Base-by-base conservation (phyloP, 805 yeast species). In the Monosporozyma siamensis region DNA sequence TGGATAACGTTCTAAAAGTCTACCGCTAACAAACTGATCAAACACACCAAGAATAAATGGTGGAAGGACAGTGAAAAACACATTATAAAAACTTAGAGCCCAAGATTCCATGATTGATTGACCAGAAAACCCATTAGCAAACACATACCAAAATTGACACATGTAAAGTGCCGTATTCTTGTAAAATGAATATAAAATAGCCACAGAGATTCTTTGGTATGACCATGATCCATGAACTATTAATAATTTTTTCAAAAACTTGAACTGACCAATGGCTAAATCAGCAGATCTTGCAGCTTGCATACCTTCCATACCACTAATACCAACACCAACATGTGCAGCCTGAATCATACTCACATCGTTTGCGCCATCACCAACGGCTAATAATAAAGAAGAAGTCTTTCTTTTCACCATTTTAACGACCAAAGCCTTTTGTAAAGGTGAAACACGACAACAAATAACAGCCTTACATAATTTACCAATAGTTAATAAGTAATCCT, bases 341-440 rank as follows among this genome's bases (percentile, higher is more conserved):
- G 98, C 97, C 64, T 92, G 98, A 50, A 92, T 92, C 99, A 92
- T 92, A 29, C 95, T 82, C 32, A 92, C 98, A 67, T 92, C 99
- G 58, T 92, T 92, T 3, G 99, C 99, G 57, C 99, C 99, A 65
- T 92, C 99, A 35, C 99, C 99, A 57, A 92, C 82, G 1, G 98
- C 97, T 46, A 92, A 68, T 34, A 94, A 63, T 34, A 84, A 63
- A 2, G 95, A 77, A 3, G 71, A 61, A 38, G 82, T 80, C 65
- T 86, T 82, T 39, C 85, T 69, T 59, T 92, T 92, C 17, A 90
- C 97, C 75, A 92, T 75, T 56, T 86, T 87, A 20, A 92, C 98
- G 14, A 92, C 98, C 42, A 92, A 67, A 0, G 99, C 98, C 59
- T 92, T 92, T 56, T 92, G 99, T 44, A 92, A 69, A 0, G 99